phyloP scores from a whole-genome alignment of 2,329 filamentous ascomycete species.

The Fusarium annulatum region DNA sequence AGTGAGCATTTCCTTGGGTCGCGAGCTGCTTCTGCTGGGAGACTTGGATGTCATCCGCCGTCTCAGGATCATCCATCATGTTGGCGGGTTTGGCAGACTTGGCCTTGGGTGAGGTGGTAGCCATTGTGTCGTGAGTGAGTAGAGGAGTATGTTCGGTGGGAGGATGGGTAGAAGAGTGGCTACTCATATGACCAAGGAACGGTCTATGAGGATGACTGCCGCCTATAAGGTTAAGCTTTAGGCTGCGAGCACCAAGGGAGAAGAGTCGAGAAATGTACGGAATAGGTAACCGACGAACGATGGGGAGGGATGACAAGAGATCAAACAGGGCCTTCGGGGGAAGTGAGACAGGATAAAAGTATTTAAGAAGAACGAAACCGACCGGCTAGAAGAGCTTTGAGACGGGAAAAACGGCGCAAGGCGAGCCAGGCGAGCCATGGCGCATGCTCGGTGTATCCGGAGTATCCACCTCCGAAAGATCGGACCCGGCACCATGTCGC shows the following conservation, averaged over 20 bases:
- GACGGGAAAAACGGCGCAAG: conserved; percentile 24
- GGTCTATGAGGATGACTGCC: not conserved
- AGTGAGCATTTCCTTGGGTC: conserved; percentile 32
- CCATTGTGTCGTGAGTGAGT: conserved; percentile 13
- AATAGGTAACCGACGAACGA: not conserved
- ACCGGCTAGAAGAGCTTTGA: conserved; percentile 34
- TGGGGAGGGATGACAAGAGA: not conserved
- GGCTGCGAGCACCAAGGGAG: not conserved
- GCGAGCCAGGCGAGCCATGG: conserved; percentile 3
- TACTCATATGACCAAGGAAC: conserved; percentile 14
- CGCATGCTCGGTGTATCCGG: conserved; percentile 29
- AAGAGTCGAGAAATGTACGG: not conserved
- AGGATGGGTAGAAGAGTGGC: not conserved
- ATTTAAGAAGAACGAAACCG: conserved; percentile 10
- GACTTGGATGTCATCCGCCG: conserved; percentile 24
- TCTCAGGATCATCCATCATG: conserved; percentile 30
- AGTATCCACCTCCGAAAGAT: conserved; percentile 24
- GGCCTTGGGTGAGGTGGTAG: conserved; percentile 2
- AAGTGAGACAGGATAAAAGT: not conserved
- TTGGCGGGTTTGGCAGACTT: conserved; percentile 18
- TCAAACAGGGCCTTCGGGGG: not conserved
- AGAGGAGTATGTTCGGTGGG: conserved; percentile 19
- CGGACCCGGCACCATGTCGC: conserved; percentile 11
- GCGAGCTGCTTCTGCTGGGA: conserved; percentile 36
- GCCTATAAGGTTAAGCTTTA: too few relatives aligned